phyloP scores from a whole-genome alignment of 176 grass and related monocot species.

The Tillandsia fasciculata region DNA sequence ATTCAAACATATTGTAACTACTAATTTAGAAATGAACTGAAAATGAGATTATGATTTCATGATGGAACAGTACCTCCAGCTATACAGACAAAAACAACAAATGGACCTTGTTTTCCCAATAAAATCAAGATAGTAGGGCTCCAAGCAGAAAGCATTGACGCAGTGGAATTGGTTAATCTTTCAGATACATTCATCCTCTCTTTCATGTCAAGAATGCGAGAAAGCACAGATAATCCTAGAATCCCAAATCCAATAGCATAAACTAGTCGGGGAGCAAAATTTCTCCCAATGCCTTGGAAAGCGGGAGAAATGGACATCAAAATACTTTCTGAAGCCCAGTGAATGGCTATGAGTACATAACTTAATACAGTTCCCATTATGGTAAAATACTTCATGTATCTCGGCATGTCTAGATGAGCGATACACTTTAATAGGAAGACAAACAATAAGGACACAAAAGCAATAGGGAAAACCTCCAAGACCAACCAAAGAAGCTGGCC shows the following conservation, averaged over 20 bases:
- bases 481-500: conserved; percentile 30
- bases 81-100: conserved; percentile 60
- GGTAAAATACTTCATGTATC: conserved; percentile 43
- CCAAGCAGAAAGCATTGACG: conserved; percentile 68
- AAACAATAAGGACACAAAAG: conserved; percentile 45
- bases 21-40: neutral
- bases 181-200: conserved; percentile 27
- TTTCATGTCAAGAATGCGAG: conserved; percentile 21
- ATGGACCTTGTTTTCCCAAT: conserved; percentile 73
- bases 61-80: conserved; percentile 40
- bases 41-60: conserved; percentile 8
- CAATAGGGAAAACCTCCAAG: conserved; percentile 47
- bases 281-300: conserved; percentile 41
- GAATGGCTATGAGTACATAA: conserved; percentile 48
- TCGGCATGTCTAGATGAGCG: conserved; percentile 22
- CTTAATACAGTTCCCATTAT: conserved; percentile 46
- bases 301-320: conserved; percentile 16
- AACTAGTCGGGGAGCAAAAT: conserved; percentile 54
- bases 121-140: conserved; percentile 80
- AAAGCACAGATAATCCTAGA: conserved; percentile 44
- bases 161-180: conserved; percentile 43
- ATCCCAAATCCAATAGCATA: conserved; percentile 62
- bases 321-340: conserved; percentile 66
- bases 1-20: neutral
- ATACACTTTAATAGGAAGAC: conserved; percentile 38